Evolutionary conservation across 1,284 basidiomycete species (phyloP), one percentile per base, ranked within the genome.

Genomic region (Mycosarcoma maydis): DNA sequence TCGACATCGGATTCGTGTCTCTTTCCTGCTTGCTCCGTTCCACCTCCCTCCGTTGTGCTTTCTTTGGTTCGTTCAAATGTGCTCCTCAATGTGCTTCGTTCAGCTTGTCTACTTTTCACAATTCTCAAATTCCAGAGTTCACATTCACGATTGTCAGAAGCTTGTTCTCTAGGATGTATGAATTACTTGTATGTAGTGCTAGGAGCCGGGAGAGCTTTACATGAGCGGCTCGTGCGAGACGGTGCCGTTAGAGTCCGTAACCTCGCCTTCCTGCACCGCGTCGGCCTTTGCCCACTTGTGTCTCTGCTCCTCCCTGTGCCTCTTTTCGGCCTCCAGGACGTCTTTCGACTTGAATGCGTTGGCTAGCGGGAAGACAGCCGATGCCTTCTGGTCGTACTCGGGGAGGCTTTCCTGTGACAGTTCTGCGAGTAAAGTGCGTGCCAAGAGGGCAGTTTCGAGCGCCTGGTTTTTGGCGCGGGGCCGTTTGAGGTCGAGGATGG

Each of bases 331-430:
- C 53, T 72, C 68, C 19, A 56, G 33, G 73, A 80, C 80, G n/a
- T 73, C 70, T 2, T 45, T 42, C 8, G 69, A 54, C 41, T 74
- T 77, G 56, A 85, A 84, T 10, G 77, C 80, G 61, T 76, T 81
- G 3, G 84, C 84, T 1, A 82, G 65, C 4, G 82, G 82, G 56
- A 83, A 78, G 6, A 73, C 52, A n/a, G 51, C 45, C n/a, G 40
- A 60, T 27, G 76, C 80, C n/a, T 57, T 56, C 6, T n/a, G 23
- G 26, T 72, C 70, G 43, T 83, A 83, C 23, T 70, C 78, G 16
- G 10, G 60, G 41, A 36, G 38, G 27, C 17, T 50, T 22, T 17
- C 65, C 36, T 27, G 42, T 24, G 34, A 42, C 17, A 34, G 76
- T 34, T 42, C 20, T 6, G 29, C n/a, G 5, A 68, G 38, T 14